Evolutionary conservation across 495 filamentous ascomycete genomes (phyloP).

Genomic region (Collariella sp.): DNA sequence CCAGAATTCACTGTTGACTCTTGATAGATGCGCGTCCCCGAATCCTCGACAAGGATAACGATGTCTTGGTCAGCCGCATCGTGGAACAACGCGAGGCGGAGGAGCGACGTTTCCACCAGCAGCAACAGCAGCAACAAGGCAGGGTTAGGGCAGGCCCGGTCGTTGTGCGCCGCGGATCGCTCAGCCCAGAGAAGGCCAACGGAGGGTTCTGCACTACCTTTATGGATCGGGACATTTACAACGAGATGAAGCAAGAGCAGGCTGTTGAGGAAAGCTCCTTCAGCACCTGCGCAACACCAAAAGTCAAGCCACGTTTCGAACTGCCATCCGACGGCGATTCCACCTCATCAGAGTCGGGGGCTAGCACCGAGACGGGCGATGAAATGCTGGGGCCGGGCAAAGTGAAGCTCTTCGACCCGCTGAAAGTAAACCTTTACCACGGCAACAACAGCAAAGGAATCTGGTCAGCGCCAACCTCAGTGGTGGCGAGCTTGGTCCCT

Average conservation of each 20-base stretch:
- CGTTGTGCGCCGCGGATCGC: not conserved
- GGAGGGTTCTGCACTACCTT: no score
- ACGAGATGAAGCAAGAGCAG: not conserved
- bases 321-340: not conserved
- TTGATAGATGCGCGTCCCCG: slow-evolving; percentile 6
- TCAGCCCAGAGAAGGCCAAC: not conserved
- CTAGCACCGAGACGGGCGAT: not conserved
- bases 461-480: no score
- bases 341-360: not conserved
- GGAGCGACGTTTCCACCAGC: not conserved
- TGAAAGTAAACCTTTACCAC: no score
- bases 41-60: slow-evolving; percentile 6
- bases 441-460: no score
- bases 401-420: no score
- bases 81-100: slow-evolving; percentile 15
- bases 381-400: no score
- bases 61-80: slow-evolving; percentile 15
- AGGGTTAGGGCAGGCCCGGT: not conserved
- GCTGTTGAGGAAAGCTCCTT: not conserved
- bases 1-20: not conserved
- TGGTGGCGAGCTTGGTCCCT: no score
- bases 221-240: not conserved
- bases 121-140: not conserved
- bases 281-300: not conserved
- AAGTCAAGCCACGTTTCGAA: not conserved